Evolutionary conservation across 305 asterid genomes (phyloP), one percentile per base, ranked within the genome.

Genomic region (Fraxinus angustifolia): DNA sequence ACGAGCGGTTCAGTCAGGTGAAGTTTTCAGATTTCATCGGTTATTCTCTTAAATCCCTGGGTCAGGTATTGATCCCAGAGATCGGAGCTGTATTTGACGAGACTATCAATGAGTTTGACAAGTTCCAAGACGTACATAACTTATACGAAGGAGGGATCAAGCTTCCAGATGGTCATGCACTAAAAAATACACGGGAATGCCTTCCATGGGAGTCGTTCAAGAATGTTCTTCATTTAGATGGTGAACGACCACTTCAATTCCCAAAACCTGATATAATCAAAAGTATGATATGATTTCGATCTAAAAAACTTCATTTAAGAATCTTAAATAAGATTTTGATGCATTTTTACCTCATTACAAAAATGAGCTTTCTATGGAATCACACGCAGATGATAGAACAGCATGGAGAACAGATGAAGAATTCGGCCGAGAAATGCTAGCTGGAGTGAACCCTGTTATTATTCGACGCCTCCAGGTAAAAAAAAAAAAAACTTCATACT

Each of bases 1-100:
- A 93, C 11, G 97, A 93, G 83, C 87, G 93, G 0, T 93, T 91
- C 35, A 91, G 94, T 23, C 94, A 91, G 83, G 40, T 91, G 87
- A 93, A 91, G 92, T 72, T 90, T 90, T 88, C 96, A 36, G 93
- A 91, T 84, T 89, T 91, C 77, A 88, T 90, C 38, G 90, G 86
- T 8, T 82, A 85, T 79, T 91, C 90, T 26, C 84, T 91, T 16
- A 93, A 93, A 83, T 84, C 93, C 38, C 79, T 93, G 34, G 80
- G 85, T 26, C 94, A 93, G 77, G 82, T 90, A 76, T 81, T 90
- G 4, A 76, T 88, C 21, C 93, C 94, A 0, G 93, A 87, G 89
- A 77, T 93, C 34, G 84, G 85, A 40, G 76, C 87, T 65, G 68
- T 86, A 8, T 87, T 86, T 58, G 90, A 90, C n/a, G 75, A 82